phyloP scores from a whole-genome alignment of 768 basidiomycete genomes.

The Leucocoprinus leucothites region DNA sequence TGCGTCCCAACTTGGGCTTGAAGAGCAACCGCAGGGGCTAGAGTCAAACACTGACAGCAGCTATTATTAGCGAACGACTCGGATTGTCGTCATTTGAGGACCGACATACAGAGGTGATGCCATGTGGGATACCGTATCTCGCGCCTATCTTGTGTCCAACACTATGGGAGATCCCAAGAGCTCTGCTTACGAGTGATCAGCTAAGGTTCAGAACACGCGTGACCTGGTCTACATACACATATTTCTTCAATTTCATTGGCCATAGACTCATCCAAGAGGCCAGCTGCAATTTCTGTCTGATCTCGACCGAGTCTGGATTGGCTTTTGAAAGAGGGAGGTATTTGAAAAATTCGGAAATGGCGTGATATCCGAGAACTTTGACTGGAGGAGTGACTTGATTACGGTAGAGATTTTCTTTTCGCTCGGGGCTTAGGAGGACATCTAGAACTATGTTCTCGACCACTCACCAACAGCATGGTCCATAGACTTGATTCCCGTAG shows the following conservation, averaged over 20 bases:
- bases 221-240: conserved; percentile 36
- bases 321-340: conserved; percentile 66
- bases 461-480: conserved; percentile 73
- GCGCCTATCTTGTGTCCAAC: conserved; percentile 76
- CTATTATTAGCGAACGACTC: not conserved
- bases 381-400: conserved; percentile 52
- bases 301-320: conserved; percentile 50
- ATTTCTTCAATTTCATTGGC: conserved; percentile 57
- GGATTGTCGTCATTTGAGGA: conserved; percentile 5
- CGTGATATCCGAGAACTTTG: conserved; percentile 63
- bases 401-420: conserved; percentile 60
- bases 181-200: conserved; percentile 28
- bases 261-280: conserved; percentile 82
- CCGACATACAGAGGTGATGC: conserved; percentile 70
- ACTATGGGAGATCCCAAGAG: conserved; percentile 73
- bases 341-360: conserved; percentile 69
- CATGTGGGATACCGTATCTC: conserved; percentile 73
- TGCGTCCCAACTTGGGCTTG: conserved; percentile 55
- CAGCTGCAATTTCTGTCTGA: conserved; percentile 65
- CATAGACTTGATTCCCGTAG: conserved; percentile 74
- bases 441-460: not conserved
- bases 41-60: conserved; percentile 60
- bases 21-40: conserved; percentile 59
- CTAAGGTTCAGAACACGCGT: not conserved
- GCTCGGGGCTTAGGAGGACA: not conserved